These are phyloP conservation scores for Yamadazyma siamensis DNA, from an alignment of 1,139 yeast genomes.

Conservation along the genomic window DNA sequence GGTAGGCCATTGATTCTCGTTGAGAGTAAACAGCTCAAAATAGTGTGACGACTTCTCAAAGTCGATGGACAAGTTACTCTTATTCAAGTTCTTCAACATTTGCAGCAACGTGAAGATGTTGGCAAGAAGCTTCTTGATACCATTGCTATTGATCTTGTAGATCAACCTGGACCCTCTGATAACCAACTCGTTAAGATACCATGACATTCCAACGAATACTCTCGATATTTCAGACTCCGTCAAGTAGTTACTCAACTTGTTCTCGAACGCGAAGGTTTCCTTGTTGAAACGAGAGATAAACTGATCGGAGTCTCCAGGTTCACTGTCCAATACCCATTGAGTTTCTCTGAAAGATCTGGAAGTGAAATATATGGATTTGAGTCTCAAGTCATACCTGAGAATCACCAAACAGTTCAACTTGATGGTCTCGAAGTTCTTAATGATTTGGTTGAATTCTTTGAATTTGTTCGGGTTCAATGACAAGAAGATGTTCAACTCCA, in stretches of 20 bases:
- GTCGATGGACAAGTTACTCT: conserved; percentile 56
- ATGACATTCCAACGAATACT: conserved; percentile 52
- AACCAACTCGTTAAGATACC: conserved; percentile 53
- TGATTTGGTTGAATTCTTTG: conserved; percentile 45
- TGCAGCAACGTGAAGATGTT: conserved; percentile 77
- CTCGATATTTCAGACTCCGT: conserved; percentile 26
- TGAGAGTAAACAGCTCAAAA: conserved; percentile 51
- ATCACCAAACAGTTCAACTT: conserved; percentile 50
- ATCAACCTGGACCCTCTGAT: conserved; percentile 60
- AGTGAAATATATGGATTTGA: conserved; percentile 59
- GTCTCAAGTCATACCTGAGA: conserved; percentile 63
- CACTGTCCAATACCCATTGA: conserved; percentile 45
- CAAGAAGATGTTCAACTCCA: conserved; percentile 27
- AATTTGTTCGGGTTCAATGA: conserved; percentile 38
- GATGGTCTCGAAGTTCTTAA: conserved; percentile 44
- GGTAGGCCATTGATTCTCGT: conserved; percentile 34
- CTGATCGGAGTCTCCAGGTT: conserved; percentile 64
- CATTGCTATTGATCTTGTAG: conserved; percentile 55
- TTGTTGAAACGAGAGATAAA: conserved; percentile 58
- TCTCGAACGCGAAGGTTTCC: conserved; percentile 52
- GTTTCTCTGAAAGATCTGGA: conserved; percentile 42
- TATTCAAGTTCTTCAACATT: conserved; percentile 61
- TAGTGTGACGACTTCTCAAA: conserved; percentile 56
- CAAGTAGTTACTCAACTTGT: conserved; percentile 29
- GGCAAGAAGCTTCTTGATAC: conserved; percentile 62